phyloP scores from a whole-genome alignment of 805 yeast species.

The Lipomyces sp. region DNA sequence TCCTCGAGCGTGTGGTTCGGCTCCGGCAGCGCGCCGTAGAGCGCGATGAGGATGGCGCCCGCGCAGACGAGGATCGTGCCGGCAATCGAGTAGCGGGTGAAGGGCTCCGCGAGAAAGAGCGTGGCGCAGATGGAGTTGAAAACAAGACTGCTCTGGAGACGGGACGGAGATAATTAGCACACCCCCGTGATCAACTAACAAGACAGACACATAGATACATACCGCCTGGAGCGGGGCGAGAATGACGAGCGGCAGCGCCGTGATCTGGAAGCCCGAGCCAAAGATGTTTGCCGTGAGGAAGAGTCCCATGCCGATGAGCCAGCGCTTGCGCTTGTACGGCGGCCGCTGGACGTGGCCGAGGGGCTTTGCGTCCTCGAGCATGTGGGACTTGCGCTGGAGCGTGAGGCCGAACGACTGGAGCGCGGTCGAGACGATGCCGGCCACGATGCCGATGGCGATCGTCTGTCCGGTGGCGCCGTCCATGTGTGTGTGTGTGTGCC shows the following conservation, averaged over 20 bases:
- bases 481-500: constrained; percentile 3
- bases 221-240: constrained; percentile 80
- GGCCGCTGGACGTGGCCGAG: constrained; percentile 37
- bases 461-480: constrained; percentile 29
- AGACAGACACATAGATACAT: not conserved
- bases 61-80: constrained; percentile 68
- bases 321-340: constrained; percentile 46
- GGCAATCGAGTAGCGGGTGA: constrained; percentile 52
- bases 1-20: constrained; percentile 52
- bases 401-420: constrained; percentile 80
- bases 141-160: constrained; percentile 55
- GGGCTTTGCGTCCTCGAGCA: constrained; percentile 43
- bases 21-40: constrained; percentile 58
- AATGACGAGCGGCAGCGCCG: constrained; percentile 76
- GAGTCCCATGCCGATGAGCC: constrained; percentile 71
- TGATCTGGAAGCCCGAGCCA: constrained; percentile 79
- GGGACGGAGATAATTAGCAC: not conserved
- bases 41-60: constrained; percentile 78
- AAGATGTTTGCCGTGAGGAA: constrained; percentile 71
- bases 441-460: constrained; percentile 37
- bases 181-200: not conserved
- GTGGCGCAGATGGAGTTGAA: constrained; percentile 76
- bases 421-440: constrained; percentile 65
- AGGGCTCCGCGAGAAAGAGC: constrained; percentile 62
- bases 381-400: constrained; percentile 73